Evolutionary conservation across 2,329 filamentous ascomycete species (phyloP), one percentile per base, ranked within the genome.

Genomic region (Alternaria gaisen): DNA sequence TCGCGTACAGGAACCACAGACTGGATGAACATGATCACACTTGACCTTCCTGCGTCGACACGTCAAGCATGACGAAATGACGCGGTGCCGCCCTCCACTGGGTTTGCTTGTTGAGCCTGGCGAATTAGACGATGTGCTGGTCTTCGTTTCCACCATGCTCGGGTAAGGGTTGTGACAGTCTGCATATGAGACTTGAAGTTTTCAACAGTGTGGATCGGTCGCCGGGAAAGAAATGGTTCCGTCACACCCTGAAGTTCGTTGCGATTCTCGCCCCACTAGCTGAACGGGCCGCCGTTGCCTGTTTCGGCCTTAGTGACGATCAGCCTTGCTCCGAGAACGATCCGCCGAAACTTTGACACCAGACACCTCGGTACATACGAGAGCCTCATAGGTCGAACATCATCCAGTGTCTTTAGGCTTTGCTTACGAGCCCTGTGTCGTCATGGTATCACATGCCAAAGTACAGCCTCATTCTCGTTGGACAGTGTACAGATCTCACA

Each of bases 61-160:
- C 8, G 77, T 79, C 43, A 79, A 65, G 58, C 77, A 79, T 20
- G 77, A 79, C 18, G 76, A 74, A 47, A 79, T 79, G 46, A 77
- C 67, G 60, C 77, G 71, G 59, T 77, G 76, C 41, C 77, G 73
- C 32, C 75, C 75, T 32, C 72, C 70, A 32, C 66, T 61, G 36
- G 68, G 63, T 50, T 75, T 78, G 52, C 55, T 57, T n/a, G 65
- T 63, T 44, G 66, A 61, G 40, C 47, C 68, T 40, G 72, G 69
- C 59, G 69, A 73, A 30, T 72, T 71, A 38, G 70, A 65, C 56
- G 70, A 65, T 18, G 64, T 63, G 57, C 30, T 53, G 20, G 64
- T 42, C 28, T 68, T 69, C 40, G 70, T 62, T 44, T 77, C 73
- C 20, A 65, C 65, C 74, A 76, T 76, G 43, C 56, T 65, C 63